Percentiles rank a stretch among this genome's conserved stretches.
Evolutionary conservation across 768 basidiomycete species (phyloP).

Genomic region (Rhodotorula diobovata): DNA sequence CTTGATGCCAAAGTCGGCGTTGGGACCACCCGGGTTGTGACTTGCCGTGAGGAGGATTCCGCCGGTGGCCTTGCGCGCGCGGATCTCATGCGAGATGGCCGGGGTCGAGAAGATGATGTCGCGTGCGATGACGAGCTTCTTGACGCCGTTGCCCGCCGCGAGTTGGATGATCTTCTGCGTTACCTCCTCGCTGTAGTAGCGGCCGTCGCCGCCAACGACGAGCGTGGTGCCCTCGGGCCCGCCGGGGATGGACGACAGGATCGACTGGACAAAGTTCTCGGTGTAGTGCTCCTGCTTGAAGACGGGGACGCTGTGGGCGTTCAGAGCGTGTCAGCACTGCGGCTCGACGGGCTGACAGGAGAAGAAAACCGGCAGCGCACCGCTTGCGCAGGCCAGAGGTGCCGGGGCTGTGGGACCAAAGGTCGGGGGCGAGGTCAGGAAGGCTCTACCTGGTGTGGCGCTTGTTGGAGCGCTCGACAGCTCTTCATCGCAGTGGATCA

Average conservation of each 20-base stretch:
- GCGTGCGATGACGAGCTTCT: conserved; percentile 85
- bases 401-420: conserved; percentile 68
- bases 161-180: conserved; percentile 88
- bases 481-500: not conserved
- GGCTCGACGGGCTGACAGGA: not conserved
- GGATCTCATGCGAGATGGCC: conserved; percentile 90
- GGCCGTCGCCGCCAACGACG: conserved; percentile 95
- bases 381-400: conserved; percentile 96
- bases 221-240: conserved; percentile 57
- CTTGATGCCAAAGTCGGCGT: conserved; percentile 98
- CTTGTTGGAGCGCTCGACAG: not conserved
- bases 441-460: no score
- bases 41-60: conserved; percentile 95
- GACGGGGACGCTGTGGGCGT: conserved; percentile 72
- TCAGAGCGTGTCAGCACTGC: not conserved
- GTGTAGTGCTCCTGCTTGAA: conserved; percentile 99
- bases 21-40: conserved; percentile 97
- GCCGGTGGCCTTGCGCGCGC: conserved; percentile 91
- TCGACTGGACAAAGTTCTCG: conserved; percentile 95
- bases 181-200: conserved; percentile 73
- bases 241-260: conserved; percentile 79
- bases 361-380: conserved; percentile 49
- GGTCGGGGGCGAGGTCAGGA: not conserved
- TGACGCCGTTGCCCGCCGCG: conserved; percentile 87
- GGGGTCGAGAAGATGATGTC: conserved; percentile 92